phyloP scores from a whole-genome alignment of 495 filamentous ascomycete species.

The Neurospora sublineolata region DNA sequence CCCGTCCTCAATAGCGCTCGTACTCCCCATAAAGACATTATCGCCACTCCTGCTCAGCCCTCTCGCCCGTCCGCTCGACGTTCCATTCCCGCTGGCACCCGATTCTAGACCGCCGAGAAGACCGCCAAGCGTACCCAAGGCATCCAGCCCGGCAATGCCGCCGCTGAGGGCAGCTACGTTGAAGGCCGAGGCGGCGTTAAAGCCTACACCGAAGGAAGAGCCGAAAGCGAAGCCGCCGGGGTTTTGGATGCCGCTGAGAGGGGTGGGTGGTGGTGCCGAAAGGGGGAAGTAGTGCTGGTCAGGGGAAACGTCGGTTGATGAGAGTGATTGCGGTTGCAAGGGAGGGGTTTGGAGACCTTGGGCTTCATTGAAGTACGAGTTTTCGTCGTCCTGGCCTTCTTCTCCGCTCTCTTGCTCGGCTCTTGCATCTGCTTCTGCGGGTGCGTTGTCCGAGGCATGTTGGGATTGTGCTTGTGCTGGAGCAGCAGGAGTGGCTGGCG shows the following conservation, averaged over 20 bases:
- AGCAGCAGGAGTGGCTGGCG: neutral
- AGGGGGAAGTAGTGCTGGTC: neutral
- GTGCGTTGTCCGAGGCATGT: neutral
- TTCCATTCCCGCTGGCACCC: neutral
- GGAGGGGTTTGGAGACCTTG: neutral
- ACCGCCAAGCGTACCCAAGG: neutral
- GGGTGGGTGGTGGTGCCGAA: neutral
- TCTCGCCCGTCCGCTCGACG: neutral
- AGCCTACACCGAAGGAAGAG: neutral
- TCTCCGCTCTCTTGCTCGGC: neutral
- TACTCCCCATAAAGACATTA: neutral
- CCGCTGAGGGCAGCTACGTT: neutral
- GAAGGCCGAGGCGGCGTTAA: neutral
- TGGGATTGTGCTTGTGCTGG: neutral
- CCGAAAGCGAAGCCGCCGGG: neutral
- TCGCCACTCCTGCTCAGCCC: neutral
- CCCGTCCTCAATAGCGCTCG: neutral
- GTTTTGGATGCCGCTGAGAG: neutral
- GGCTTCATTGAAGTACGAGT: neutral
- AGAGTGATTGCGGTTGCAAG: neutral
- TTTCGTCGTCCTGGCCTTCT: neutral
- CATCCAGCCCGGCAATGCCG: neutral
- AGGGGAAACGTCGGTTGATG: neutral
- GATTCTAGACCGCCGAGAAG: neutral
- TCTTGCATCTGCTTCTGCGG: neutral